Conservation (phyloP, 495 filamentous ascomycete species). For the Penicillium lagena region DNA sequence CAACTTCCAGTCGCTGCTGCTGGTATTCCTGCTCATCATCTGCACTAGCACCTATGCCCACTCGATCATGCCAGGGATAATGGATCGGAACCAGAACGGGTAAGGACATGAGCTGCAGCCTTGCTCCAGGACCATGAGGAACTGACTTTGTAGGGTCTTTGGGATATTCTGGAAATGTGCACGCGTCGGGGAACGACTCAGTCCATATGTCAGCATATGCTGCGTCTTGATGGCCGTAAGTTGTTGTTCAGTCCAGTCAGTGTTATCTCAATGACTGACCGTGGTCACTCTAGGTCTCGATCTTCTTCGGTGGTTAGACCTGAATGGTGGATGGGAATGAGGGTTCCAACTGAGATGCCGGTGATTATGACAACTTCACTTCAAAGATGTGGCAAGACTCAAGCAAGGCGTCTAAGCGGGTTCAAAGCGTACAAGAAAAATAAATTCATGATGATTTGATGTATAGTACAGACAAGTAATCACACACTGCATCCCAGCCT, state of each 20-base stretch:
- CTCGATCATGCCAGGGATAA: constrained; percentile 80
- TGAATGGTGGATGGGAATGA: neutral
- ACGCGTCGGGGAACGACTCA: constrained; percentile 85
- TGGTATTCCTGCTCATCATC: constrained; percentile 90
- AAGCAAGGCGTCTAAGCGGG: too few species aligned
- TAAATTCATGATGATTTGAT: constrained; percentile 22
- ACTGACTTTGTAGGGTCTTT: constrained; percentile 49
- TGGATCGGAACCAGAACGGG: constrained; percentile 91
- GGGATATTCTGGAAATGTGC: constrained; percentile 98
- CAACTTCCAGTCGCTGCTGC: constrained; percentile 91
- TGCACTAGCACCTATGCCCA: constrained; percentile 94
- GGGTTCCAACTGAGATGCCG: neutral
- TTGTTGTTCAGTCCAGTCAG: too few species aligned
- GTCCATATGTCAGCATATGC: constrained; percentile 93
- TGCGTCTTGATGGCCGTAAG: constrained; percentile 92
- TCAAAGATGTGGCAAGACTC: too few species aligned
- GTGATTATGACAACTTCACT: too few species aligned
- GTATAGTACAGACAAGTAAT: constrained; percentile 20
- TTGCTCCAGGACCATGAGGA: neutral
- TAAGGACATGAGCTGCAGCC: constrained; percentile 29
- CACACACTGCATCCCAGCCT: constrained; percentile 2
- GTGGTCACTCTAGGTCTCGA: constrained; percentile 26
- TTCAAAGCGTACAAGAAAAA: constrained; percentile 2
- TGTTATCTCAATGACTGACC: neutral
- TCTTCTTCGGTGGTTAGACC: constrained; percentile 35